Evolutionary conservation across 306 rosid genomes (phyloP), one percentile per base, ranked within the genome.

Genomic region (Biancaea sappan): DNA sequence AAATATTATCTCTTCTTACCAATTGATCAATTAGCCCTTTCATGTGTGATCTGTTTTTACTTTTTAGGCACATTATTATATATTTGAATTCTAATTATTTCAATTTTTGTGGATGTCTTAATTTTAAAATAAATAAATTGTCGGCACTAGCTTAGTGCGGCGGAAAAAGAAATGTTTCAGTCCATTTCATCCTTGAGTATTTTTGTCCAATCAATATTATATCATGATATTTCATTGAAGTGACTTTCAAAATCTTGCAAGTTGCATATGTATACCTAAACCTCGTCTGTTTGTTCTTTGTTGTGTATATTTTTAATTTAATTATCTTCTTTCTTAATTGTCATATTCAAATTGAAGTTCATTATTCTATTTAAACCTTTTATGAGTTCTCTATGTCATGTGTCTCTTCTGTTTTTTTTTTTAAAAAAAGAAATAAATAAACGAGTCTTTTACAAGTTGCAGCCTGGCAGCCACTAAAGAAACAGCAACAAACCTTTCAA

Each of bases 401-500:
- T n/a, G n/a, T n/a, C n/a, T n/a, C n/a, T n/a, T n/a, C n/a, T n/a
- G n/a, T n/a, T n/a, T n/a, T n/a, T n/a, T n/a, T n/a, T n/a, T n/a
- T n/a, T n/a, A n/a, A n/a, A n/a, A n/a, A n/a, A n/a, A n/a, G n/a
- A n/a, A n/a, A n/a, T n/a, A n/a, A n/a, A n/a, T n/a, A n/a, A n/a
- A n/a, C n/a, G 0, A 12, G 52, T 22, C 31, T 11, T 74, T 37
- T 52, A 9, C 74, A 56, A 52, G 50, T 69, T 51, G 50, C 63
- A 52, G 51, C 51, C 24, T 12, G 74, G 35, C 44, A 75, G 57
- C 25, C 79, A 40, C 46, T 66, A 28, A 7, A 52, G 77, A 51
- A 64, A 51, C 10, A 74, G 32, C 44, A 37, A 25, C 44, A 2
- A 50, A 52, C 19, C 56, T 53, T 56, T 11, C 52, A 5, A 40